These are phyloP conservation scores for Fusarium duplospermum DNA, from an alignment of 2,329 filamentous ascomycete species.

Conservation along the genomic window DNA sequence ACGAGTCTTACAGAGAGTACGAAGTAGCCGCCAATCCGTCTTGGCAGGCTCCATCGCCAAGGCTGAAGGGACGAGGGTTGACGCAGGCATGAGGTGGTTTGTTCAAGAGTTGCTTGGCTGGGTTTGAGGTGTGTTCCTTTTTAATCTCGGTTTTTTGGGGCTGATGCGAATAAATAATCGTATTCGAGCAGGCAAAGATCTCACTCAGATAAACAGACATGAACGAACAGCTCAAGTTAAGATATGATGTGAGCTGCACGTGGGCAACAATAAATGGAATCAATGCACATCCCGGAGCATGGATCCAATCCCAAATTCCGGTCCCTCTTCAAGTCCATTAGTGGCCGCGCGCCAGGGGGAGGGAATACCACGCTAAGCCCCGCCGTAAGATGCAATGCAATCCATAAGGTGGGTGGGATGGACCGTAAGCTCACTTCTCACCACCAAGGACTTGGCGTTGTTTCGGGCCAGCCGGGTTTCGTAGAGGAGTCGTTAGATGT, in stretches of 20 bases:
- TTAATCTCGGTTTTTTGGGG: conserved; percentile 18
- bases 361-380: neutral
- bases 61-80: neutral
- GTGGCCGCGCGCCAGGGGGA: neutral
- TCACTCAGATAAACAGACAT: neutral
- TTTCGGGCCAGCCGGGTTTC: conserved; percentile 4
- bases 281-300: neutral
- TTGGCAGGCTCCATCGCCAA: conserved; percentile 28
- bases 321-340: neutral
- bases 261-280: conserved; percentile 12
- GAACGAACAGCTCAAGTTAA: no score
- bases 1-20: neutral
- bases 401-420: neutral
- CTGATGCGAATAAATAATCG: neutral
- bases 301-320: neutral
- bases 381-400: neutral
- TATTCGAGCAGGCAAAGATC: neutral
- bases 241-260: neutral
- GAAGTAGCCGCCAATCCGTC: conserved; percentile 23
- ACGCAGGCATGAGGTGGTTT: conserved; percentile 3
- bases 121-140: conserved; percentile 19
- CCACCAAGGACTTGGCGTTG: neutral
- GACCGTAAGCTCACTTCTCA: conserved; percentile 1
- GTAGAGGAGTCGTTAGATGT: neutral
- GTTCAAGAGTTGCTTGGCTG: neutral